Evolutionary conservation across 2,329 filamentous ascomycete genomes (phyloP), one percentile per base, ranked within the genome.

Genomic region (Nakataea oryzae): DNA sequence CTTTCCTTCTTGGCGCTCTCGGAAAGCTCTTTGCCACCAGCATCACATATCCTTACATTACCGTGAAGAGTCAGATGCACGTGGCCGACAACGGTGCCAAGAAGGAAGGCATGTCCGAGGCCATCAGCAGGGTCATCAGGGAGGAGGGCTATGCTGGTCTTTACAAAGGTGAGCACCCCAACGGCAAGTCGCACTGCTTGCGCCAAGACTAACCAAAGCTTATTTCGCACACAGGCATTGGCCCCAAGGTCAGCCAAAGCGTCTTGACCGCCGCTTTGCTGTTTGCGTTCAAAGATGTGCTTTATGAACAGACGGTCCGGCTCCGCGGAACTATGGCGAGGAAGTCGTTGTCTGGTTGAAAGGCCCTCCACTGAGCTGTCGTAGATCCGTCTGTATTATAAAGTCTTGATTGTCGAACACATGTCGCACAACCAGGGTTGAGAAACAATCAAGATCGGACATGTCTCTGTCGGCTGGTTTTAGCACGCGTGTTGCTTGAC

Each of bases 41-140:
- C 64, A 90, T 97, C 70, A 99, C 95, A 7, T 99, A 99, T 75
- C 95, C 95, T 13, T 99, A 99, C 74, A 97, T 99, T 74, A 99
- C 95, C 5, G 89, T 99, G 70, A 99, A 99, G 86, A 96, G 92
- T 76, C 86, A 91, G 73, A 96, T 96, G 86, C 95, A 99, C 74
- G 91, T 99, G 64, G 91, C 93, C 30, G 86, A 83, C 65, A 86
- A 86, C 70, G 86, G 86, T 65, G 66, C 65, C 11, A 86, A 86
- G 66, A 89, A 89, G 76, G 89, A 96, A 76, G 89, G 88, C 67
- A 89, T 97, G 82, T 81, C 87, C 61, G 83, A 86, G 67, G 90
- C 87, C 58, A 83, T 99, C 71, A 86, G 82, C 71, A 84, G 88
- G 64, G 93, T 97, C 64, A 82, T 97, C 64, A 83, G 79, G 66